Evolutionary conservation across 2,329 filamentous ascomycete genomes (phyloP), one percentile per base, ranked within the genome.

Genomic region (Clathrospora elynae): DNA sequence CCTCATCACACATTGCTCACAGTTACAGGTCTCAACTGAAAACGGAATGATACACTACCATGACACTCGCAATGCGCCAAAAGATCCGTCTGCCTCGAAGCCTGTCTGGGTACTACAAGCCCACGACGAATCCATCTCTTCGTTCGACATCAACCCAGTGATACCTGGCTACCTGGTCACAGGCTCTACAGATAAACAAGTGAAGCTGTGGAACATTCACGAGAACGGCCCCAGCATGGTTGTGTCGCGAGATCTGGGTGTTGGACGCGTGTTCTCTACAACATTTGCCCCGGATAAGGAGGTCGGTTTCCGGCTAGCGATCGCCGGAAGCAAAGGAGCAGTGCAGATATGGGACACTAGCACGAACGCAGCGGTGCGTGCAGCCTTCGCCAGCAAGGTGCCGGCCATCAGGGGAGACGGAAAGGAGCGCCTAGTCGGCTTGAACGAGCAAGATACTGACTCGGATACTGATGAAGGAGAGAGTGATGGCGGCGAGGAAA

Each of bases 321-420:
- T 99, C 12, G 93, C 92, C 5, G 93, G 93, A 41, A 97, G 91
- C 77, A 95, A 95, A 75, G 93, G 93, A 31, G 82, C 83, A 23
- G 84, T 97, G 65, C 88, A 95, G 68, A 85, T 99, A 38, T 99
- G 93, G 93, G 92, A 97, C 71, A 96, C 93, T 14, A 86, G 89
- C 69, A 99, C 93, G 43, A 99, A 99, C 68, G 83, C 82, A 10
- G 86, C 87, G 17, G 90, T 99, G 20, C 83, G 93, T 45, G 81
- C 86, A 51, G 85, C 87, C 1, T 99, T 99, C 74, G 90, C 87
- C 23, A 82, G 76, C 61, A 85, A 83, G 44, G 78, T 92, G 43
- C 66, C 82, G 23, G 73, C 77, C 49, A 73, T 77, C 5, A 82
- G 82, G 34, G 83, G 78, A 11, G 81, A 83, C 32, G 82, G 84